A percentile compares a stretch with the other conserved stretches of the same genome.
Conservation (phyloP, 164 flowering plant genomes). For the Chimonanthus salicifolius region DNA sequence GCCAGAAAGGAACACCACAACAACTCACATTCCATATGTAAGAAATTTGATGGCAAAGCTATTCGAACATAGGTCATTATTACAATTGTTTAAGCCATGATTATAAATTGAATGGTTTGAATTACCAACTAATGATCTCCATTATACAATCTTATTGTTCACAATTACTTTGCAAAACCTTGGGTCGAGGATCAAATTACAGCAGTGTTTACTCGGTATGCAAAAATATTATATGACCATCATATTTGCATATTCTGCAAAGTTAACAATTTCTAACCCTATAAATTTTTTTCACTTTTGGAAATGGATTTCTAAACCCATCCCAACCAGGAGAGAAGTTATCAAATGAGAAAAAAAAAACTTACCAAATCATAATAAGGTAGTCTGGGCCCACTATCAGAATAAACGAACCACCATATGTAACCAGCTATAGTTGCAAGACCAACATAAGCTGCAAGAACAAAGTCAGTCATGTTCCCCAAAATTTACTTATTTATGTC, state of each 20-base stretch:
- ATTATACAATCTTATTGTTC: neutral
- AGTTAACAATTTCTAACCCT: neutral
- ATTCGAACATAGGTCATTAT: too few species aligned
- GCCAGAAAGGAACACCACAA: too few species aligned
- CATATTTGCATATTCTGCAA: neutral
- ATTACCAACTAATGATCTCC: neutral
- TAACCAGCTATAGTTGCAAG: constrained; percentile 97
- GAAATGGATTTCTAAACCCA: neutral
- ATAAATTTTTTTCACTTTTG: neutral
- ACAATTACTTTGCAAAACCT: neutral
- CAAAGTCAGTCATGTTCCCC: neutral
- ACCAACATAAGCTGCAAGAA: constrained; percentile 89
- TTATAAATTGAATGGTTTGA: neutral
- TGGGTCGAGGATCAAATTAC: neutral
- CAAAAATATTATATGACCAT: neutral
- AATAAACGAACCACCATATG: constrained; percentile 95
- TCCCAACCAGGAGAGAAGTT: neutral
- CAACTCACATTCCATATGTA: too few species aligned
- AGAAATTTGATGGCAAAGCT: too few species aligned
- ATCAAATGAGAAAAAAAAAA: neutral
- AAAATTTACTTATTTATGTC: neutral
- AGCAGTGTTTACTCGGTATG: neutral
- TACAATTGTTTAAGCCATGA: too few species aligned
- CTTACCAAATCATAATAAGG: constrained; percentile 86
- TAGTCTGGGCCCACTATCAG: constrained; percentile 78